Base-by-base conservation (phyloP, 73 alveolate genomes). In the Durusdinium trenchii region DNA sequence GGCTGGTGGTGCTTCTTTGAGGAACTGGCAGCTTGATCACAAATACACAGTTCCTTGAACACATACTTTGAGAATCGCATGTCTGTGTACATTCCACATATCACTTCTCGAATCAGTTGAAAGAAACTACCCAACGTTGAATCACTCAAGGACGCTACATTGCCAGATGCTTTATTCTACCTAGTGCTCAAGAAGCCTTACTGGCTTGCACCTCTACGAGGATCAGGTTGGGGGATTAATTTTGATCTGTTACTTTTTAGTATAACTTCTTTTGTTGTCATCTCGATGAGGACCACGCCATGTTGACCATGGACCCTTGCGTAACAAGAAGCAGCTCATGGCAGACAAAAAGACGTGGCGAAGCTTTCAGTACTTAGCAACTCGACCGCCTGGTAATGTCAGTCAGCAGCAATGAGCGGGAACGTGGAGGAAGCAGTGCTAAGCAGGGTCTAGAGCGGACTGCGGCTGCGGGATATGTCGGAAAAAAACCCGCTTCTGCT, bases 1-100 rank as follows among this genome's bases (percentile, higher is more conserved):
- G 96, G 96, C 30, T 89, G 96, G 96, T 89, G 96, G 96, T 89
- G 96, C 38, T 69, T 64, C 86, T 62, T 89, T 67, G n/a, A 69
- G 6, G 96, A 89, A 47, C 48, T 61, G 52, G 95, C 46, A 6
- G 30, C 83, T 42, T 30, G 61, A 35, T 45, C 32, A 46, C 46
- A 46, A 23, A n/a, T n/a, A n/a, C n/a, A n/a, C n/a, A n/a, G n/a
- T n/a, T n/a, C n/a, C n/a, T n/a, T n/a, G n/a, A n/a, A n/a, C n/a
- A n/a, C n/a, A n/a, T n/a, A n/a, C n/a, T n/a, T n/a, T n/a, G n/a
- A n/a, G n/a, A n/a, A n/a, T n/a, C n/a, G n/a, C n/a, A n/a, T n/a
- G n/a, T n/a, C n/a, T n/a, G n/a, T n/a, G n/a, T n/a, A n/a, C 14
- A 73, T 73, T 30, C 30, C 52, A 2, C 84, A 1, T 73, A 35